Evolutionary conservation across 768 basidiomycete species (phyloP), one percentile per base, ranked within the genome.

Genomic region (Lentinula detonsa): DNA sequence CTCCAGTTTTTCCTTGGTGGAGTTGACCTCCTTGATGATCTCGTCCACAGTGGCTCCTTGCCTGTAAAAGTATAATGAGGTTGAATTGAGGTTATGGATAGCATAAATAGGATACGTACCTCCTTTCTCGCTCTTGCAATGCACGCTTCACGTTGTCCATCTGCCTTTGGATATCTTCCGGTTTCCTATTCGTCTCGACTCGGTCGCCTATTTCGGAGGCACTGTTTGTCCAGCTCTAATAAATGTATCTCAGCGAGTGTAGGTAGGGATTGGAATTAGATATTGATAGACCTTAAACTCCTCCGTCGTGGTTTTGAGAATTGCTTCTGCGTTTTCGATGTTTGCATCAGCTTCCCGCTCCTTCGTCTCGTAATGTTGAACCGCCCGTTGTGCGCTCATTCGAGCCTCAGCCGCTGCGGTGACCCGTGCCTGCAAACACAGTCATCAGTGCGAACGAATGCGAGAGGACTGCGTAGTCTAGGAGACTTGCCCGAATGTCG

Each of bases 1-100:
- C 3, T 88, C 81, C 11, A 88, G 74, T 28, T 78, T 81, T 5
- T 76, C 78, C 65, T 81, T 81, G 10, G 87, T 84, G 61, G 80
- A 84, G 69, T 86, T 86, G 21, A 94, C 77, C 66, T 91, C 85
- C 11, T 78, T 75, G 0, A 86, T 82, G 79, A 96, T 84, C 54
- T 93, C 85, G 57, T 92, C 91, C 5, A 93, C 82, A 1, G 85
- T 81, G 0, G 86, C 85, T 7, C 93, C 92, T 57, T 92, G 85
- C 43, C 89, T 92, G 59, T 34, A 33, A 9, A 62, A 42, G 21
- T 61, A 28, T 2, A 10, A 31, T 23, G 61, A 56, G 46, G 1
- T 23, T 23, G 15, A 56, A 39, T 42, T 34, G 51, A 23, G 63
- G 13, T 66, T 64, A 13, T 40, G 43, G 18, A 28, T 28, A 3